Evolutionary conservation across 2,329 filamentous ascomycete genomes (phyloP).

Genomic region (Rhinocladiella similis): DNA sequence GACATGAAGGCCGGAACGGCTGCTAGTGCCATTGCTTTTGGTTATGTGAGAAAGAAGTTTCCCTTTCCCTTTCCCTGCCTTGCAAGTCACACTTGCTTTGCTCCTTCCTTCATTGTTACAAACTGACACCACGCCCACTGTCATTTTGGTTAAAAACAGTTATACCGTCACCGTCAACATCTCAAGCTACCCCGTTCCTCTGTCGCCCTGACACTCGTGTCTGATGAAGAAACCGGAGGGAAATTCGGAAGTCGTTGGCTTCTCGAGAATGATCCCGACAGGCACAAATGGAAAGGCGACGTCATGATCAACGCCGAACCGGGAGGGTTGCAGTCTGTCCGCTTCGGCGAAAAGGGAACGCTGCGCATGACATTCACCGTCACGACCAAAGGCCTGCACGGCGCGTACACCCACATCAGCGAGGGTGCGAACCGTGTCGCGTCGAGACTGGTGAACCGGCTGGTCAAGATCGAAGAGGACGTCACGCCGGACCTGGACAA

Average conservation of each 20-base stretch:
- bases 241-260: conserved; percentile 39
- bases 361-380: conserved; percentile 40
- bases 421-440: conserved; percentile 42
- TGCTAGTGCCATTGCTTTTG: conserved; percentile 41
- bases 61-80: too few species aligned
- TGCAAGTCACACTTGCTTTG: too few species aligned
- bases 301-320: conserved; percentile 44
- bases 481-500: conserved; percentile 32
- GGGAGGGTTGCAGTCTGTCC: conserved; percentile 39
- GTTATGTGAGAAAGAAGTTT: conserved; percentile 5
- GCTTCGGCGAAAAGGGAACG: conserved; percentile 46
- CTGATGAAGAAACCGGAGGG: conserved; percentile 44
- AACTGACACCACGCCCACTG: too few species aligned
- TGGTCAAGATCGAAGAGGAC: conserved; percentile 33
- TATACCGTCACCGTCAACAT: conserved; percentile 32
- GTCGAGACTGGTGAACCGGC: conserved; percentile 32
- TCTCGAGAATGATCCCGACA: conserved; percentile 32
- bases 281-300: conserved; percentile 37
- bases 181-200: conserved; percentile 23
- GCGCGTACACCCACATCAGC: conserved; percentile 42
- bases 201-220: conserved; percentile 36
- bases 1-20: conserved; percentile 49
- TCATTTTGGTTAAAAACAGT: neutral
- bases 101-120: neutral
- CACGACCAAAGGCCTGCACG: conserved; percentile 38